Evolutionary conservation across 192 early-diverging fungal genomes (phyloP).

Genomic region (Coemansia sp.): DNA sequence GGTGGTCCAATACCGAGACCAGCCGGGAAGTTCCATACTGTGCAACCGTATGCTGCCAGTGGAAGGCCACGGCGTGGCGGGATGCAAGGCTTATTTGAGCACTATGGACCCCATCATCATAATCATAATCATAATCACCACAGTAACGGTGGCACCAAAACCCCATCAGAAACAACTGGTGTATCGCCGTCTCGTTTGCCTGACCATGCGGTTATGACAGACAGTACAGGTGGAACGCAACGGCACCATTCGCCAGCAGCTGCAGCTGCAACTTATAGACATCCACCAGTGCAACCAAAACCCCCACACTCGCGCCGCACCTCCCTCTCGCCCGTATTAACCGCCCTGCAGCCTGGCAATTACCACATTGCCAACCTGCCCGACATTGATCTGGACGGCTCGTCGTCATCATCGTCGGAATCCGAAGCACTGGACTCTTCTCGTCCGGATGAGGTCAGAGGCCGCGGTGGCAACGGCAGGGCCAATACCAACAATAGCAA

Average conservation of each 20-base stretch:
- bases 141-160: background rate
- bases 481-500: background rate
- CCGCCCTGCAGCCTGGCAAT: conserved; percentile 42
- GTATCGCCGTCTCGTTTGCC: too few species aligned
- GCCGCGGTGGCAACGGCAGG: background rate
- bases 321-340: conserved; percentile 49
- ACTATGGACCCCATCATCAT: background rate
- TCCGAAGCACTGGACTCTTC: background rate
- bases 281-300: background rate
- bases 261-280: background rate
- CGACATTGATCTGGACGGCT: conserved; percentile 35
- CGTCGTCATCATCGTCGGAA: conserved; percentile 40
- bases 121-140: too few species aligned
- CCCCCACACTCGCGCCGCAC: conserved; percentile 14
- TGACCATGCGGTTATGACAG: background rate
- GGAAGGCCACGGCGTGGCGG: conserved; percentile 5
- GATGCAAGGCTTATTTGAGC: conserved; percentile 10
- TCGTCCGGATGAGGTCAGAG: background rate
- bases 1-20: background rate
- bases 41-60: background rate
- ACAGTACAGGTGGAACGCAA: background rate
- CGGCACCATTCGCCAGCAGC: background rate
- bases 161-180: background rate
- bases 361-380: conserved; percentile 55
- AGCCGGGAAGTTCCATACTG: background rate